Evolutionary conservation across 805 yeast species (phyloP).

Genomic region (Komagataella pseudopastoris): DNA sequence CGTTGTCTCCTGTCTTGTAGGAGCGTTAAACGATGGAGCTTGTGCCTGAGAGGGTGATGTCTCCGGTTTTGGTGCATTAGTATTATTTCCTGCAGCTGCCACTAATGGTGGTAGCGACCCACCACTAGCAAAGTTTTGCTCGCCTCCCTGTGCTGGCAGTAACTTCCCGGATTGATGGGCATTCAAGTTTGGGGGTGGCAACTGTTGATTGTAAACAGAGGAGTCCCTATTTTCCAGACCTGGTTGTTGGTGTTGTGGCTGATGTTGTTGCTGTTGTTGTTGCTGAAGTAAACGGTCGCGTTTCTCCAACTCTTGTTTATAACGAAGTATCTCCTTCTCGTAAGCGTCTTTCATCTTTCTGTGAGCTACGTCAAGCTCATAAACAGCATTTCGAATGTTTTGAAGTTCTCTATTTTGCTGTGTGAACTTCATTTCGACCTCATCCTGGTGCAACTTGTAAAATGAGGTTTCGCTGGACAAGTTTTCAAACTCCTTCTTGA

Average conservation of each 20-base stretch:
- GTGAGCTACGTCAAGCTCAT: slow-evolving; percentile 88
- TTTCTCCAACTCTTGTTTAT: slow-evolving; percentile 76
- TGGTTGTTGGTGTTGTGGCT: slow-evolving; percentile 16
- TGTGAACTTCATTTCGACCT: slow-evolving; percentile 75
- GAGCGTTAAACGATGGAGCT: slow-evolving; percentile 2
- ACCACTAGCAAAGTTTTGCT: slow-evolving; percentile 1
- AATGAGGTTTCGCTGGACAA: slow-evolving; percentile 76
- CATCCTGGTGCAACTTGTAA: slow-evolving; percentile 84
- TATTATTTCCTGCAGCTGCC: not conserved
- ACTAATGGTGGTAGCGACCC: not conserved
- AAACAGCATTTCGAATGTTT: slow-evolving; percentile 86
- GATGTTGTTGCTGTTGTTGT: slow-evolving; percentile 30
- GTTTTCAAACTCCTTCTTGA: slow-evolving; percentile 81
- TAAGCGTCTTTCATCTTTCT: slow-evolving; percentile 90
- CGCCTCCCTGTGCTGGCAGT: not conserved
- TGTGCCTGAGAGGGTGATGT: slow-evolving; percentile 8
- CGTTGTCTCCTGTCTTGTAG: not conserved
- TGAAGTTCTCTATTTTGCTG: slow-evolving; percentile 92
- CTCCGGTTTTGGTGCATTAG: slow-evolving; percentile 1
- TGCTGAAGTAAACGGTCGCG: slow-evolving; percentile 48
- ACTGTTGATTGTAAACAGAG: slow-evolving; percentile 11
- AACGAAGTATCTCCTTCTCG: slow-evolving; percentile 80
- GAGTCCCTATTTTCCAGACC: not conserved
- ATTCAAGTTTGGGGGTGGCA: slow-evolving; percentile 20
- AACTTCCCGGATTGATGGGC: slow-evolving; percentile 7